Base-by-base conservation (phyloP, 441 rosid genomes). In the Erysimum cheiri region DNA sequence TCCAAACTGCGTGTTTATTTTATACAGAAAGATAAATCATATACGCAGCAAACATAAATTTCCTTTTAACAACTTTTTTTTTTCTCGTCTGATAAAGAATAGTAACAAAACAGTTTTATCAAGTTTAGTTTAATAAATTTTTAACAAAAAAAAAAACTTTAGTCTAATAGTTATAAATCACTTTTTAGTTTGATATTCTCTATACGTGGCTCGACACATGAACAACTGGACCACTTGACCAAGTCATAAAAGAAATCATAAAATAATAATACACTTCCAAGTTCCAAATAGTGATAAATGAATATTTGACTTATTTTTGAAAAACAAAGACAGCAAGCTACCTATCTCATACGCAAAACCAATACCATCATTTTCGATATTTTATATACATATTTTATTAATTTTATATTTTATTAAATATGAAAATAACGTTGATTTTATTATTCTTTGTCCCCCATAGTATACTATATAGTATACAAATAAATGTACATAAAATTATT, bases 261-360 rank as follows among this genome's bases (percentile, higher is more conserved):
- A 3, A 8, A 7, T 17, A 5, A 24, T 41, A 61, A 22, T 2
- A 49, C 6, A 39, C 58, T 17, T 35, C 10, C 22, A 49, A 58
- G 4, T 1, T 5, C 2, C 2, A 35, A 47, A 5, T 13, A 63
- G 13, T 33, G n/a, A 64, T 28, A 44, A 46, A 55, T 72, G 35
- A 46, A 28, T 0, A 26, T 46, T 29, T 29, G 13, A n/a, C 44
- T 40, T 32, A 0, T 19, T 60, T 31, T 49, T 60, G 39, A 26
- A 50, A 39, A 13, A 11, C 8, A 19, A 29, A 55, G 50, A 26
- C 9, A 72, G 9, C 8, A 39, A 28, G 50, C 52, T 15, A 47
- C 71, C 65, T 48, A 59, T 57, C 48, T 52, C 44, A 40, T 70
- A 70, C 61, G 74, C 60, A 41, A 61, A 29, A 37, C 50, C 31